phyloP scores from a whole-genome alignment of 129 eudicot genomes.

The Tagetes erecta region DNA sequence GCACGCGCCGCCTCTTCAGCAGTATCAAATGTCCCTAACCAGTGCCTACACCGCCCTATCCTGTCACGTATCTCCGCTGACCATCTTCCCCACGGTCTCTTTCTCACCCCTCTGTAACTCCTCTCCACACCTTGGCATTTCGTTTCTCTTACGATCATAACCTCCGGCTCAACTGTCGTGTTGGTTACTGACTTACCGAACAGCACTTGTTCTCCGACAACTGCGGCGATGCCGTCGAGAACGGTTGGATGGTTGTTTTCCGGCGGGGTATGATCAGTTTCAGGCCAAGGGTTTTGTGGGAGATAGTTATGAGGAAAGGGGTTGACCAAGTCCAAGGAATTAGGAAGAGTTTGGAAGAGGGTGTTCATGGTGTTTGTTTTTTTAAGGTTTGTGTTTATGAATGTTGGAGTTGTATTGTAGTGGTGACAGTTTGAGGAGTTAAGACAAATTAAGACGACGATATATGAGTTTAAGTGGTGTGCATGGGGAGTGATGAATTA shows the following conservation, averaged over 20 bases:
- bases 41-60: conserved; percentile 85
- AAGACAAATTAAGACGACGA: not conserved
- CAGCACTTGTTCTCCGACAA: conserved; percentile 62
- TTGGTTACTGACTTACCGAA: conserved; percentile 25
- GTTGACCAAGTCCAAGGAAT: conserved; percentile 16
- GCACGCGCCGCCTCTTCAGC: conserved; percentile 94
- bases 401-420: not conserved
- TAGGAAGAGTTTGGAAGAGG: conserved; percentile 27
- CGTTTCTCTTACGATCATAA: not conserved
- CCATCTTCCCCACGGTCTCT: conserved; percentile 97
- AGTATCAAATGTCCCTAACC: conserved; percentile 92
- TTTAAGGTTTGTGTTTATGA: conserved; percentile 10
- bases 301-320: conserved; percentile 21
- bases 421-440: conserved; percentile 1
- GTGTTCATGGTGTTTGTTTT: conserved; percentile 28
- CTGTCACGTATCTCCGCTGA: conserved; percentile 95
- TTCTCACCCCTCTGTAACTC: conserved; percentile 80
- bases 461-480: conserved; percentile 13
- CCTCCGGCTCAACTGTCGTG: not conserved
- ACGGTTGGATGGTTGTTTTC: conserved; percentile 32
- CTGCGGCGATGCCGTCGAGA: conserved; percentile 89
- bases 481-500: conserved; percentile 34
- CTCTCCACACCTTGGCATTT: conserved; percentile 26
- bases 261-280: not conserved
- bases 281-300: conserved; percentile 18